Base-by-base conservation (phyloP, 768 basidiomycete species). In the Baorangia bicolor region DNA sequence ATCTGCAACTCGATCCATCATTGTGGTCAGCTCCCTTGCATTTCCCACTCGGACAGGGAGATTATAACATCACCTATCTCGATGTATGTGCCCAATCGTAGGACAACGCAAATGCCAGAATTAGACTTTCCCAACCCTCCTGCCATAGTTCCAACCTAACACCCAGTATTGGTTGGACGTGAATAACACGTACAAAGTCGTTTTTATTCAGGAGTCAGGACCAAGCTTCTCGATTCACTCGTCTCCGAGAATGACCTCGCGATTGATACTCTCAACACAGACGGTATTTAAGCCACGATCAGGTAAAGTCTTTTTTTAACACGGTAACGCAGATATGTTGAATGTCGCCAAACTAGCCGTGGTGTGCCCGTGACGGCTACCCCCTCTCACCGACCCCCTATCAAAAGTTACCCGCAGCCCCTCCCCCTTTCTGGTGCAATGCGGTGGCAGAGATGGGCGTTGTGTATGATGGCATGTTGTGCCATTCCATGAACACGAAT, bases 161-260 rank as follows among this genome's bases (percentile, higher is more conserved):
- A 40, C 40, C 25, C 49, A 21, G n/a, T 31, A 50, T 49, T 40
- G 18, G 38, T 30, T 49, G 38, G 31, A 49, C 28, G 10, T 20
- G 4, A 16, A 40, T 41, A 81, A 79, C 60, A 85, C 83, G 2
- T 84, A 80, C 64, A 77, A 81, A 23, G 82, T 82, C n/a, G 79
- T 85, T 25, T 83, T 82, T 64, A 82, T 85, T 52, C 83, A 84
- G 72, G 39, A 71, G 85, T 52, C 83, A 84, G 72, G 39, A 71
- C 59, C 84, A 85, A 72, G 81, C 83, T 2, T 85, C 84, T 7
- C 85, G 83, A 81, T 85, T 85, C 60, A 79, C n/a, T 85, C 47
- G 72, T 85, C 34, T 82, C 82, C 4, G 83, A 83, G 4, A 69
- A 69, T 30, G 75, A 84, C 69, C 85, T 85, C 55, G 71, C 71